Evolutionary conservation across 2,329 filamentous ascomycete genomes (phyloP).

Genomic region (Nannizzia gypsea): DNA sequence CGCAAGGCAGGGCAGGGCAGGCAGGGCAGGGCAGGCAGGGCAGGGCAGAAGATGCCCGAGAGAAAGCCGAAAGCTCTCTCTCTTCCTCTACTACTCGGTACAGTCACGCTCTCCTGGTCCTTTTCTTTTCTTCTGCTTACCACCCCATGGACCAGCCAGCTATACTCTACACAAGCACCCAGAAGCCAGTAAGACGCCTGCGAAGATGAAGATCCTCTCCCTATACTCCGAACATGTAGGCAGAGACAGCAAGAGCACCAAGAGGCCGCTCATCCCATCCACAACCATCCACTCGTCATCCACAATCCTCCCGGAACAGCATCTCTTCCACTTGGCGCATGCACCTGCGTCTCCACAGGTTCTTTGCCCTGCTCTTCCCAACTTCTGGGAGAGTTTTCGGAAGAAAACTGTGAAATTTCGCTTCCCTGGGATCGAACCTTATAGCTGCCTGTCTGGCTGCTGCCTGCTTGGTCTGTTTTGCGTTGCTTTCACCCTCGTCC

Average conservation of each 20-base stretch:
- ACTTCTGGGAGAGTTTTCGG: constrained; percentile 3
- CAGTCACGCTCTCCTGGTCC: too few relatives aligned
- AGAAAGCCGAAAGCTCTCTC: not conserved
- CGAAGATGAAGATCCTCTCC: not conserved
- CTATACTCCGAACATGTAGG: too few relatives aligned
- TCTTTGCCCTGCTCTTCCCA: constrained; percentile 1
- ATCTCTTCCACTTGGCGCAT: not conserved
- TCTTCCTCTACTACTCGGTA: too few relatives aligned
- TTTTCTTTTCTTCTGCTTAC: too few relatives aligned
- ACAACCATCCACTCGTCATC: not conserved
- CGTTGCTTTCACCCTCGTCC: not conserved
- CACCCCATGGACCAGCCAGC: too few relatives aligned
- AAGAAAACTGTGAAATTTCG: not conserved
- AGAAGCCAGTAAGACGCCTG: too few relatives aligned
- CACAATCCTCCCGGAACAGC: too few relatives aligned
- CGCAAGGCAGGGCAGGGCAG: too few relatives aligned
- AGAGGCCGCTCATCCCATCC: not conserved
- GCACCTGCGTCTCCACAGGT: not conserved
- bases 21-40: too few relatives aligned
- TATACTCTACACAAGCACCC: too few relatives aligned
- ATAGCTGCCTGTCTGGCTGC: not conserved
- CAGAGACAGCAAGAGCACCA: not conserved
- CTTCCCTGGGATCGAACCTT: not conserved
- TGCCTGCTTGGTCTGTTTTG: too few relatives aligned
- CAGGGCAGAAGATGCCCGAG: not conserved